Evolutionary conservation across 2,329 filamentous ascomycete genomes (phyloP).

Genomic region (Aspergillus pseudonomiae): DNA sequence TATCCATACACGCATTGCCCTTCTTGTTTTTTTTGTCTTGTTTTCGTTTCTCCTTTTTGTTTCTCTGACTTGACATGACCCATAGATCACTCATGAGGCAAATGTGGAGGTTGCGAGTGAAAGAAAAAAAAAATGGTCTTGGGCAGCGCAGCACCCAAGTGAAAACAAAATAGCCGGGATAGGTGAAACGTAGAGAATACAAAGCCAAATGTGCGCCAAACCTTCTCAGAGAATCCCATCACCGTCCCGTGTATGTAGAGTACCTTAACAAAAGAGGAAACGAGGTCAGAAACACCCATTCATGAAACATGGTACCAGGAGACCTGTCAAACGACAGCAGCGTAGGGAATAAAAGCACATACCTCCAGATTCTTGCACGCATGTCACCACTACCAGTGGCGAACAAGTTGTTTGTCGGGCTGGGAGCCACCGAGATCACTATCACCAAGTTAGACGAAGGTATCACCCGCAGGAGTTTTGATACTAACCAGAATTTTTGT

Average conservation of each 20-base stretch:
- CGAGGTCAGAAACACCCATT: conserved; percentile 13
- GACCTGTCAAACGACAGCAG: neutral
- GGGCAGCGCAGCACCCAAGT: neutral
- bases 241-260: conserved; percentile 43
- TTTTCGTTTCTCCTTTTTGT: neutral
- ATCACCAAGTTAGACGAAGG: conserved; percentile 22
- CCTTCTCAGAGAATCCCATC: conserved; percentile 32
- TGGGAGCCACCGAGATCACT: conserved; percentile 96
- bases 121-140: neutral
- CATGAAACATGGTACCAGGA: neutral
- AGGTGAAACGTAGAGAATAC: conserved; percentile 17
- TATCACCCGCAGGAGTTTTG: neutral
- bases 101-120: neutral
- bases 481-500: conserved; percentile 83
- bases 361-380: conserved; percentile 97
- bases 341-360: conserved; percentile 23
- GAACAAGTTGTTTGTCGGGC: conserved; percentile 83
- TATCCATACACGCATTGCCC: neutral
- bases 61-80: neutral
- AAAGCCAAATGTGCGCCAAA: conserved; percentile 36
- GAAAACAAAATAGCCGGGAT: conserved; percentile 11
- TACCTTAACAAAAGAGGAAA: conserved; percentile 31
- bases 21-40: neutral
- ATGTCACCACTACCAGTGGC: conserved; percentile 97
- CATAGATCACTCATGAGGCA: conserved; percentile 4